Percentiles rank a stretch among this genome's conserved stretches.
phyloP scores from a whole-genome alignment of 805 yeast genomes.

The Candida broadrunensis region DNA sequence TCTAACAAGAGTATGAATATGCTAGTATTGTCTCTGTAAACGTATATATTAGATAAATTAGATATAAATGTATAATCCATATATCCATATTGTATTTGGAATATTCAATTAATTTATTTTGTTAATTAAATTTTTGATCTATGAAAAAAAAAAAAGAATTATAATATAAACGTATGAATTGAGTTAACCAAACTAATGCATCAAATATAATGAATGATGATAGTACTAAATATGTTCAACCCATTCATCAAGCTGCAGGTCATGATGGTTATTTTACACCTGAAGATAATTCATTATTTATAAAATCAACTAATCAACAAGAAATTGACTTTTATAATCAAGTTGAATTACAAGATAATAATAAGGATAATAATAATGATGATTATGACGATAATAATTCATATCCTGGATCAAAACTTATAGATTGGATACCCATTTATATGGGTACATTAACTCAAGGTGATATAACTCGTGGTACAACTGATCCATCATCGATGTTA shows the following conservation, averaged over 20 bases:
- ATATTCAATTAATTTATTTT: too few relatives aligned
- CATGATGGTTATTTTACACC: constrained; percentile 73
- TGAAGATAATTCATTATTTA: constrained; percentile 62
- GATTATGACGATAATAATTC: constrained; percentile 19
- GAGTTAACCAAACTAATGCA: too few relatives aligned
- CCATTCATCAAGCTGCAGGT: constrained; percentile 83
- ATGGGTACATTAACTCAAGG: constrained; percentile 59
- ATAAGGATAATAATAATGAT: constrained; percentile 14
- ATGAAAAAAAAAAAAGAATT: too few relatives aligned
- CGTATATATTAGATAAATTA: too few relatives aligned
- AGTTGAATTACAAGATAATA: constrained; percentile 15
- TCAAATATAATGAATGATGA: too few relatives aligned
- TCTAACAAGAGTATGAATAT: too few relatives aligned
- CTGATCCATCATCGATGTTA: background rate
- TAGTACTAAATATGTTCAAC: constrained; percentile 6
- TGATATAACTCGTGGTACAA: constrained; percentile 6
- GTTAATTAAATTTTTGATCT: too few relatives aligned
- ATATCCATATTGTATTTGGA: too few relatives aligned
- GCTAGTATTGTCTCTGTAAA: too few relatives aligned
- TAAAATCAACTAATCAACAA: constrained; percentile 61
- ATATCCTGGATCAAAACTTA: constrained; percentile 29
- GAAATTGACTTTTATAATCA: constrained; percentile 75
- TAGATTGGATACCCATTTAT: constrained; percentile 62
- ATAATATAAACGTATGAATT: too few relatives aligned
- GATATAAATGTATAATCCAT: too few relatives aligned